Evolutionary conservation across 768 basidiomycete genomes (phyloP).

Genomic region (Mycena haematopus): DNA sequence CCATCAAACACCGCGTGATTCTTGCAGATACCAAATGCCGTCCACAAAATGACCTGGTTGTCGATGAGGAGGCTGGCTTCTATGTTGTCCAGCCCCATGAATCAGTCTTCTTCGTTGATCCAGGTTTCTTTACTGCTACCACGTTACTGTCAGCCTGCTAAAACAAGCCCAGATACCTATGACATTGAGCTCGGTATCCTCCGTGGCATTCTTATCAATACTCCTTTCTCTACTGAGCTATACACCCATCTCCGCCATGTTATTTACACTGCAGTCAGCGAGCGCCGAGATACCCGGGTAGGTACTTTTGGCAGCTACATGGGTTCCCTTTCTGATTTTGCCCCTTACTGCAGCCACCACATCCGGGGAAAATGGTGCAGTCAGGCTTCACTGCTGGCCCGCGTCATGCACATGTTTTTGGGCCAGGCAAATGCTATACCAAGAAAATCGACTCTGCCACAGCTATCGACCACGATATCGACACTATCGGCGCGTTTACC

Average conservation of each 20-base stretch:
- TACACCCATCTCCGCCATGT: too few relatives aligned
- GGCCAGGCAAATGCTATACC: slow-evolving; percentile 3
- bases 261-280: too few relatives aligned
- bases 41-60: background rate
- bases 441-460: background rate
- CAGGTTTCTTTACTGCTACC: background rate
- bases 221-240: too few relatives aligned
- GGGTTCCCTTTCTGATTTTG: too few relatives aligned
- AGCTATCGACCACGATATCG: background rate
- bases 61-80: background rate
- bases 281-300: too few relatives aligned
- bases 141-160: too few relatives aligned
- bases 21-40: slow-evolving; percentile 1
- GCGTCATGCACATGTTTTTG: slow-evolving; percentile 12
- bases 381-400: slow-evolving; percentile 18
- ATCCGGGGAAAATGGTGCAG: slow-evolving; percentile 10
- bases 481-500: background rate
- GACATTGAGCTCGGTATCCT: too few relatives aligned
- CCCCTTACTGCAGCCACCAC: background rate
- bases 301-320: background rate
- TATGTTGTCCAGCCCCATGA: background rate
- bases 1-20: background rate
- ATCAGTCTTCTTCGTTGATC: background rate
- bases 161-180: too few relatives aligned
- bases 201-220: too few relatives aligned